Conservation (phyloP, 306 rosid species). For the Spatholobus suberectus region DNA sequence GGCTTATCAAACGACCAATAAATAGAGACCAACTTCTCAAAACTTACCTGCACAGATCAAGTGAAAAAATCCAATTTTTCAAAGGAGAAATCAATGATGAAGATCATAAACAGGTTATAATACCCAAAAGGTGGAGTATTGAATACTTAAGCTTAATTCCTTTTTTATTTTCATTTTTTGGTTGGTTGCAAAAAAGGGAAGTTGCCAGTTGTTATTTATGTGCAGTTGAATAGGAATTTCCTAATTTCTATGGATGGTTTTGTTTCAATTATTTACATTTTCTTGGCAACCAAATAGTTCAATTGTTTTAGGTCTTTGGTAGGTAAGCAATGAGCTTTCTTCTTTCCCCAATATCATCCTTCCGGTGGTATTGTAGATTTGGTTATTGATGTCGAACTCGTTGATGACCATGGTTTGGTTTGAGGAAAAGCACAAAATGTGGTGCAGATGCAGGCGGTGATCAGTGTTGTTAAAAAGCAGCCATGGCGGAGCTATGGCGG, state of each 20-base stretch:
- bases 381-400: no score
- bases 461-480: no score
- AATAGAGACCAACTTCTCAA: no score
- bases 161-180: not conserved
- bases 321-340: constrained; percentile 54
- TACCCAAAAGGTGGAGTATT: not conserved
- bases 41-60: no score
- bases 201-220: not conserved
- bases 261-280: constrained; percentile 35
- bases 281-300: constrained; percentile 43
- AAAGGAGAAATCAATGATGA: no score
- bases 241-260: constrained; percentile 24
- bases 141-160: not conserved
- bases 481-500: no score
- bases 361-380: constrained; percentile 26
- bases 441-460: no score
- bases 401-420: no score
- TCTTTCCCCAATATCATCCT: constrained; percentile 21
- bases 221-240: constrained; percentile 19
- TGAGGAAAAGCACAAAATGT: no score
- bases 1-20: no score
- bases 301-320: constrained; percentile 57
- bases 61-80: no score
- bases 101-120: no score
- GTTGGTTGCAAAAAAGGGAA: not conserved